Evolutionary conservation across 345 rosid genomes (phyloP), one percentile per base, ranked within the genome.

Genomic region (Turritis glabra): DNA sequence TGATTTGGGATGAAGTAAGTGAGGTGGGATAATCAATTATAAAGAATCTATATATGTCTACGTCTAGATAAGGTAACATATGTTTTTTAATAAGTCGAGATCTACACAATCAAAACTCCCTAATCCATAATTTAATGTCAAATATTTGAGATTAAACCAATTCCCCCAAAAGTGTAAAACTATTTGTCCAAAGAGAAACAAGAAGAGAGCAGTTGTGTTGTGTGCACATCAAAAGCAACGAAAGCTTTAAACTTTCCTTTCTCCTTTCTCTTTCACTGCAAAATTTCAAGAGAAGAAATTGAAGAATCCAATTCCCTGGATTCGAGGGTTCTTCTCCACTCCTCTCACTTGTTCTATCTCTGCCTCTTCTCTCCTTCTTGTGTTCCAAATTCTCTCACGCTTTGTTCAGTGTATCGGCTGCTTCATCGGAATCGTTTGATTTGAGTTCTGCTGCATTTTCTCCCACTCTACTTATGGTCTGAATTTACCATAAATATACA

Each of bases 241-340:
- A 47, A 76, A 70, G 80, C 76, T 70, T 77, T 57, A 43, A 70
- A 70, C 75, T 76, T 76, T 69, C 75, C 80, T 55, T 62, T 76
- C 75, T 76, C 70, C 70, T 69, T 62, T 76, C 75, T 69, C 70
- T 76, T 69, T 76, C 58, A 44, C 75, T 76, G 44, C 68, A 58
- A 58, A 48, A 47, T 19, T 47, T 47, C 23, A 52, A 52, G 32
- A 38, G 47, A 18, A 54, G 53, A 51, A 59, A 53, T 69, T 44
- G 71, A 33, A 15, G 64, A 63, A 76, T 54, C 59, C 18, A 55
- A 38, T 63, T 77, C 76, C 75, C 75, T 64, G 7, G 43, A 55
- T 17, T 70, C 71, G 66, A 77, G 80, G 77, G 71, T 69, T 69
- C 56, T 52, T 61, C 59, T 67, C 56, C 63, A 44, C 57, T 69